These are phyloP conservation scores for Taiozyma sp. DNA, from an alignment of 1,139 yeast species.

Conservation along the genomic window DNA sequence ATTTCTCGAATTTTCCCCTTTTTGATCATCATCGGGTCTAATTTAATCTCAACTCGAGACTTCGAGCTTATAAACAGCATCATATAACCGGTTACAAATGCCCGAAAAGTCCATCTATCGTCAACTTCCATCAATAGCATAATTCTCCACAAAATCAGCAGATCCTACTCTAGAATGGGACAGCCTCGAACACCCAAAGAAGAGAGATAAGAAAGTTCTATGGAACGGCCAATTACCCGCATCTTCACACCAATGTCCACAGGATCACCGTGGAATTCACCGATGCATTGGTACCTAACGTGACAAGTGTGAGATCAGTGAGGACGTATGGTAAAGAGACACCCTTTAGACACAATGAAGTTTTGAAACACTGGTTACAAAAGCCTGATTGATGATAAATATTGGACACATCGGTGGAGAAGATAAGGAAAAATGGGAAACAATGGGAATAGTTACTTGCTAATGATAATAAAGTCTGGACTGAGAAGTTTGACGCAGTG, in stretches of 20 bases:
- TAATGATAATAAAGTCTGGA: constrained; percentile 1
- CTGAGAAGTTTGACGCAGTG: constrained; percentile 34
- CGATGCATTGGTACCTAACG: constrained; percentile 4
- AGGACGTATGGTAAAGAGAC: constrained; percentile 6
- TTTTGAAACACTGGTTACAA: constrained; percentile 20
- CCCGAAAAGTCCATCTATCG: too few relatives aligned
- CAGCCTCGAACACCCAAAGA: background rate
- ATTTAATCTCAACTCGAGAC: too few relatives aligned
- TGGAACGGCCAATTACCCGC: constrained; percentile 8
- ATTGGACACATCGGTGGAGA: constrained; percentile 3
- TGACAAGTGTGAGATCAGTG: background rate
- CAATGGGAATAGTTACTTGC: constrained; percentile 17
- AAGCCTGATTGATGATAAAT: constrained; percentile 10
- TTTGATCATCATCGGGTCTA: too few relatives aligned
- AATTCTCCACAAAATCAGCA: background rate
- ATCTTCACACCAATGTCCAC: constrained; percentile 9
- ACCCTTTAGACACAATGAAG: constrained; percentile 10
- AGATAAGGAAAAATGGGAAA: background rate
- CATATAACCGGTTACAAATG: too few relatives aligned
- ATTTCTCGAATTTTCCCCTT: too few relatives aligned
- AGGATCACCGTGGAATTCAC: constrained; percentile 6
- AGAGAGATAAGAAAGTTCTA: background rate
- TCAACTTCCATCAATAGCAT: background rate
- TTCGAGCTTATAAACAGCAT: too few relatives aligned
- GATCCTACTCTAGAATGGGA: background rate